These are phyloP conservation scores for Trichaptum fuscoviolaceum DNA, from an alignment of 768 basidiomycete genomes.

Conservation along the genomic window DNA sequence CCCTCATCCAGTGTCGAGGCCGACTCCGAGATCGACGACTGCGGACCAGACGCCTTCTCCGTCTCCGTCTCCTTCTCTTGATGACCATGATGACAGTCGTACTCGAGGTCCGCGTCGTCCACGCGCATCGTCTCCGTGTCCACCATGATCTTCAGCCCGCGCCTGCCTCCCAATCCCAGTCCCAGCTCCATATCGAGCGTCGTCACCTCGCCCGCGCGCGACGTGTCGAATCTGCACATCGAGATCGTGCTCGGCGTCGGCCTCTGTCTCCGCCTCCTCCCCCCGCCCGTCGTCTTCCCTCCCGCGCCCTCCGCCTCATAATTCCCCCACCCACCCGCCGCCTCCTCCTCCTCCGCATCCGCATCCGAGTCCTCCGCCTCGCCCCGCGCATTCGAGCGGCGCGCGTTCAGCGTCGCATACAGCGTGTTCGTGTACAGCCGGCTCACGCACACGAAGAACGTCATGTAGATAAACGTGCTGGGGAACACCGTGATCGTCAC, in stretches of 20 bases:
- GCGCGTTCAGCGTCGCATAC: neutral
- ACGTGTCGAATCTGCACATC: neutral
- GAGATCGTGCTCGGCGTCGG: slow-evolving; percentile 1
- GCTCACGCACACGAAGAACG: slow-evolving; percentile 5
- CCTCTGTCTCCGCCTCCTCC: neutral
- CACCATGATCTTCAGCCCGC: neutral
- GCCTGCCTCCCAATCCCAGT: too few species aligned
- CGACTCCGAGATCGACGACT: neutral
- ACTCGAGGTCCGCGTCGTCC: neutral
- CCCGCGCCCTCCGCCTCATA: neutral
- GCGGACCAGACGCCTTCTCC: too few species aligned
- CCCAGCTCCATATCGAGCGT: neutral
- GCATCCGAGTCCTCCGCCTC: neutral
- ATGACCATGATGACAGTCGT: neutral
- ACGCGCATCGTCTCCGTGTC: neutral
- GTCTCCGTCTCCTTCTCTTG: neutral
- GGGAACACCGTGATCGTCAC: slow-evolving; percentile 5
- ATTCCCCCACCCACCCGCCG: neutral
- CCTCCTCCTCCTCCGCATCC: neutral
- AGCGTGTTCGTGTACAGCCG: slow-evolving; percentile 1
- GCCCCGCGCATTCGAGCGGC: neutral
- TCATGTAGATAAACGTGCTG: neutral
- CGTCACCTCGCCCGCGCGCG: neutral
- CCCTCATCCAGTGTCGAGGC: neutral
- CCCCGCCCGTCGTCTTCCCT: neutral